These are phyloP conservation scores for Malus hybrid DNA, from an alignment of 331 rosid species.

Conservation along the genomic window DNA sequence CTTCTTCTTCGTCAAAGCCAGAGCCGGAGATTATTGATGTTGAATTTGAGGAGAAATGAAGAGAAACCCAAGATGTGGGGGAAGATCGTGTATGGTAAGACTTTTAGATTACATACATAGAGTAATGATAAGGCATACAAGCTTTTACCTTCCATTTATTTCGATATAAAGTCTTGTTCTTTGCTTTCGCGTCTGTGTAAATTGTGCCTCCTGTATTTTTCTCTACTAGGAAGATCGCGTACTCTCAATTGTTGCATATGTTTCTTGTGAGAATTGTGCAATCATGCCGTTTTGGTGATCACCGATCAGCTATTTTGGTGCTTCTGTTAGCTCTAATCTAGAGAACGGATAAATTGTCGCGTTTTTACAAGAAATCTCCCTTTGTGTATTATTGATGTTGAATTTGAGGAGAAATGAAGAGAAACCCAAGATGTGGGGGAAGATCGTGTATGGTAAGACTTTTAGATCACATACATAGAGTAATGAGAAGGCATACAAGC, in stretches of 20 bases:
- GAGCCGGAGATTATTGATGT: conserved; percentile 79
- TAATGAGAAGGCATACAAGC: background rate
- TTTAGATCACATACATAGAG: background rate
- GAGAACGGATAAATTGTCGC: background rate
- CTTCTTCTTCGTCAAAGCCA: conserved; percentile 40
- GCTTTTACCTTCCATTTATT: background rate
- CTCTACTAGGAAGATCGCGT: background rate
- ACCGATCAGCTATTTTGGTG: background rate
- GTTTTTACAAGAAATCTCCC: background rate
- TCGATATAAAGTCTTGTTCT: background rate
- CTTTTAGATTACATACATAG: background rate
- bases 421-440: background rate
- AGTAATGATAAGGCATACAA: background rate
- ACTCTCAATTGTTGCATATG: no score
- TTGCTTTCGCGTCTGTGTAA: background rate
- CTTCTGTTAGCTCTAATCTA: no score
- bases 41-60: conserved; percentile 88
- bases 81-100: background rate
- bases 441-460: background rate
- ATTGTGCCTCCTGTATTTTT: background rate
- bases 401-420: conserved; percentile 83
- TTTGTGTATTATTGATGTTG: conserved; percentile 58
- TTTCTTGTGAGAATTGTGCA: no score
- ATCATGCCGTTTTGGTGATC: no score
- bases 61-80: background rate